Base-by-base conservation (phyloP, 2,329 filamentous ascomycete species). In the Venturia carpophila region DNA sequence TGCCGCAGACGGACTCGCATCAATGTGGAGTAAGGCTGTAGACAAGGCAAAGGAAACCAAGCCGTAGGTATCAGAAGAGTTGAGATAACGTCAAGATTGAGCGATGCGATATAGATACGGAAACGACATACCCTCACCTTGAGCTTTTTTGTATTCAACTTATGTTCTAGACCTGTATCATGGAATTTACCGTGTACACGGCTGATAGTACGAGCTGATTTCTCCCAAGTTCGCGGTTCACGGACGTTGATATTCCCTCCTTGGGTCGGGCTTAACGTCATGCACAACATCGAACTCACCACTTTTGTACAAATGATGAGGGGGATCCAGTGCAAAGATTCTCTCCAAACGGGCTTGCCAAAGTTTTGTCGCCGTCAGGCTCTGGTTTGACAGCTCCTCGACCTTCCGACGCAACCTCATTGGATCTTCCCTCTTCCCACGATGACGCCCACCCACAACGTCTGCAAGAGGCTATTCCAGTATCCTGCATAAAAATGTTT, bases 11-110 rank as follows among this genome's bases (percentile, higher is more conserved):
- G 42, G 55, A 15, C 10, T 58, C 27, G 34, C 37, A 21, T 42
- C 27, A 39, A 10, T 62, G 15, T 61, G 55, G 55, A 49, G 27
- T 13, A 65, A 52, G 42, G 64, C 52, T 37, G 21, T 39, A 41
- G 55, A 65, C 9, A 42, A 58, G 34, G 37, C 39, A 34, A 45
- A 56, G 49, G 63, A 64, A 3, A 37, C 37, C n/a, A 63, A 63
- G 61, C 19, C 52, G 30, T 58, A 21, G 27, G 17, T 58, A 17
- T 58, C 21, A 10, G 9, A 37, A n/a, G 52, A 34, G 27, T 37
- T 58, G 52, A 34, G 52, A 56, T 56, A 27, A 56, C 15, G 30
- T 56, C 52, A 56, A 56, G 52, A 37, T 56, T n/a, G 5, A 56
- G 52, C 52, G 27, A n/a, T 34, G 27, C 52, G 30, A 58, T 19